Base-by-base conservation (phyloP, 176 grass and related monocot species). In the Triticum turgidum region DNA sequence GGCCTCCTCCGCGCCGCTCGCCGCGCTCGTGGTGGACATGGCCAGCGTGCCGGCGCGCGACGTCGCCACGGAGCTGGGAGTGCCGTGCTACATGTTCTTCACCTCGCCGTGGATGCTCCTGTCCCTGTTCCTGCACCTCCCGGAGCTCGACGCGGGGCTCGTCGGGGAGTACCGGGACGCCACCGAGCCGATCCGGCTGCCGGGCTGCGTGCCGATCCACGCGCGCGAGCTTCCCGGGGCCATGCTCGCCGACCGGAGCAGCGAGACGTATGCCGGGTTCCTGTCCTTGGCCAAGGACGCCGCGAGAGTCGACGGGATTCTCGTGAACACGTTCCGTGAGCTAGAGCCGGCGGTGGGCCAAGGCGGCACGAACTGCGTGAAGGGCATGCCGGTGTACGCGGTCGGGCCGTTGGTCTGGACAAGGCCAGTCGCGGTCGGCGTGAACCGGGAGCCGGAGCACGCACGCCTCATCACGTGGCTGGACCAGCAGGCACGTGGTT, bases 131-230 rank as follows among this genome's bases (percentile, higher is more conserved):
- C 52, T 98, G 12, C 93, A 91, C 79, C 83, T 98, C 61, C 96
- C 93, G 2, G 74, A 52, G 75, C 45, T 98, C 25, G 96, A 95
- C 69, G 88, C 91, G 11, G 0, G 66, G n/a, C 22, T 66, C 24
- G 71, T 42, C 3, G 85, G 85, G 33, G 91, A 95, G 82, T 65
- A 83, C 59, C 77, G 88, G 5, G 89, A 98, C 81, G 66, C 88
- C 8, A 7, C 77, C 42, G 91, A 83, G 44, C 90, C 90, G 1
- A 86, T 98, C 47, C 44, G 63, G 7, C 84, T 95, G 1, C 93
- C 96, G 2, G 96, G 96, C 1, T 98, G 93, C 88, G 88, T 92
- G 34, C 91, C 95, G 3, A 81, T 98, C 82, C 87, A 83, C 13
- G 77, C 89, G 1, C 65, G 24, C 1, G 93, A 98, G 1, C 52